Conservation (phyloP, 495 filamentous ascomycete genomes). For the Opeltia flavorubescens region DNA sequence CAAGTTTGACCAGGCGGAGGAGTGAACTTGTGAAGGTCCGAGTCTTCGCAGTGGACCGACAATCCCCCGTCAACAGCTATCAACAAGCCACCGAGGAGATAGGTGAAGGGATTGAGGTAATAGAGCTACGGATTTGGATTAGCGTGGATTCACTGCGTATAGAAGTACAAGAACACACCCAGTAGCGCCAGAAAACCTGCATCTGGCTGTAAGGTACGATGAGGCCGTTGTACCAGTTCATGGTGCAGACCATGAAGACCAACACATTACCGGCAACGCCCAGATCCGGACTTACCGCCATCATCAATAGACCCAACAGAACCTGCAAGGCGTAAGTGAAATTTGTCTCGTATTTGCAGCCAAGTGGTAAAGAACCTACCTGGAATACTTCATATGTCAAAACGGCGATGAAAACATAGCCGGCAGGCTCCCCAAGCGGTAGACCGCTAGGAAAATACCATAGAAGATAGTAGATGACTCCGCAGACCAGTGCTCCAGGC, state of each 20-base stretch:
- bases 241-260: conserved; percentile 33
- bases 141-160: conserved; percentile 40
- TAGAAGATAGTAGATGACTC: conserved; percentile 51
- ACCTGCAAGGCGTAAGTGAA: neutral
- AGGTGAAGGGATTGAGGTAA: conserved; percentile 60
- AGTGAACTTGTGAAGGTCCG: conserved; percentile 43
- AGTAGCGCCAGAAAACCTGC: conserved; percentile 44
- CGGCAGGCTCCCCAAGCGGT: conserved; percentile 48
- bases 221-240: conserved; percentile 42
- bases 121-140: conserved; percentile 76
- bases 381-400: conserved; percentile 28
- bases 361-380: neutral
- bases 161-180: conserved; percentile 53
- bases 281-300: neutral
- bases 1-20: conserved; percentile 44
- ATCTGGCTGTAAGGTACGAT: conserved; percentile 37
- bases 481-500: conserved; percentile 58
- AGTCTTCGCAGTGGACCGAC: conserved; percentile 39
- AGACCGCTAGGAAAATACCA: conserved; percentile 79
- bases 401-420: conserved; percentile 38
- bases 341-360: conserved; percentile 10
- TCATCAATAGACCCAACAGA: neutral
- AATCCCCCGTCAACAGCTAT: conserved; percentile 46
- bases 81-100: conserved; percentile 50
- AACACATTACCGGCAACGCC: neutral